These are phyloP conservation scores for Puccinia horiana DNA, from an alignment of 1,284 basidiomycete genomes.

Conservation along the genomic window DNA sequence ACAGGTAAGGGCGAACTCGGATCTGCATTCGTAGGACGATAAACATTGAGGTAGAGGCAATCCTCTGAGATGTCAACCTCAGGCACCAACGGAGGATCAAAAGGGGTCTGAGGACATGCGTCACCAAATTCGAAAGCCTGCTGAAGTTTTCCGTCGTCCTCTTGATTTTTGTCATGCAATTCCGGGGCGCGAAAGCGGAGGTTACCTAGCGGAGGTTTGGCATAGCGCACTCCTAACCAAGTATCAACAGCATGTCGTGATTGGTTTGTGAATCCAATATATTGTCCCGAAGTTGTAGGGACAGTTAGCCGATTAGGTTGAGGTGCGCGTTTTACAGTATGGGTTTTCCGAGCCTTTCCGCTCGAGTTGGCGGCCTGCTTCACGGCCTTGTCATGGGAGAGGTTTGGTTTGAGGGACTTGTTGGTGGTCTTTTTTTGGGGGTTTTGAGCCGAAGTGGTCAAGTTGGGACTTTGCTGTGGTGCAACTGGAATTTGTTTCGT, in stretches of 20 bases:
- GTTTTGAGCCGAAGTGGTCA: background rate
- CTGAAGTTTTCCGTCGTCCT: slow-evolving; percentile 54
- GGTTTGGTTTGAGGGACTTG: background rate
- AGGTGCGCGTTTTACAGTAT: background rate
- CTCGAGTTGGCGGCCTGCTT: background rate
- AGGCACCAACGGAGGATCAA: slow-evolving; percentile 60
- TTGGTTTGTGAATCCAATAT: slow-evolving; percentile 51
- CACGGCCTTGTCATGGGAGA: background rate
- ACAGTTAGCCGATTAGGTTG: slow-evolving; percentile 1
- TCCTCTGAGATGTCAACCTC: slow-evolving; percentile 66
- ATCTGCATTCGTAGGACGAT: slow-evolving; percentile 56
- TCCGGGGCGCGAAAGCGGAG: slow-evolving; percentile 68
- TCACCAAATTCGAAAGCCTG: slow-evolving; percentile 64
- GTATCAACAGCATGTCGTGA: slow-evolving; percentile 65
- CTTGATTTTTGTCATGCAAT: slow-evolving; percentile 59
- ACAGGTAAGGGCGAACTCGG: slow-evolving; percentile 62
- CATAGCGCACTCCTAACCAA: slow-evolving; percentile 71
- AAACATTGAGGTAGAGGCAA: slow-evolving; percentile 63
- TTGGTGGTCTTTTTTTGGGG: background rate
- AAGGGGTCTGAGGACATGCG: slow-evolving; percentile 64
- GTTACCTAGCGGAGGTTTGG: slow-evolving; percentile 65
- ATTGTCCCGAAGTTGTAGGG: slow-evolving; percentile 31
- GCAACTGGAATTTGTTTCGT: background rate
- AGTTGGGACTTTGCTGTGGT: background rate
- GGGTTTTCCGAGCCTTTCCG: background rate